Evolutionary conservation across 306 rosid genomes (phyloP).

Genomic region (Gleditsia sinensis): DNA sequence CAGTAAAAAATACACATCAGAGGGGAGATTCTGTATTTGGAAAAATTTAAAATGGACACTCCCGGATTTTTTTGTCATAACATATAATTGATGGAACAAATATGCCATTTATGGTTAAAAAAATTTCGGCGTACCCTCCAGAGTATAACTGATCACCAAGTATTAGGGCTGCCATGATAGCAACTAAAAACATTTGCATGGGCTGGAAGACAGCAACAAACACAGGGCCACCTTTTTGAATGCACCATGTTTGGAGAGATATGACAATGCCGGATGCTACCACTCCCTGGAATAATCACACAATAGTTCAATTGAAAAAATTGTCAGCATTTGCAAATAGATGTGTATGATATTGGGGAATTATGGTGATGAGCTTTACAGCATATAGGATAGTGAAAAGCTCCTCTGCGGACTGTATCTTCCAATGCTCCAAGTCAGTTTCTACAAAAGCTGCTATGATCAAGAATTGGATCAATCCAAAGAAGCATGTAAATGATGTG

Average conservation of each 20-base stretch:
- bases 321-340: not conserved
- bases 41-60: not conserved
- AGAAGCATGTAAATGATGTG: conserved; percentile 66
- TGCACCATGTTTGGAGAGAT: conserved; percentile 61
- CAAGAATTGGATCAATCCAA: conserved; percentile 77
- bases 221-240: conserved; percentile 65
- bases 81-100: not conserved
- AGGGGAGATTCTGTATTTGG: not conserved
- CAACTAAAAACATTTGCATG: conserved; percentile 65
- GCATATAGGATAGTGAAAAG: conserved; percentile 66
- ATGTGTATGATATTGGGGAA: conserved; percentile 13
- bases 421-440: conserved; percentile 63
- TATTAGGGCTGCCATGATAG: conserved; percentile 61
- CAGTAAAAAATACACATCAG: not conserved
- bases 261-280: conserved; percentile 52
- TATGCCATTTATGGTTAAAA: not conserved
- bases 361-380: conserved; percentile 37
- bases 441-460: conserved; percentile 64
- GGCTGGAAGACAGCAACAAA: conserved; percentile 79
- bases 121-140: conserved; percentile 54
- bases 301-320: not conserved
- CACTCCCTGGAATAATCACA: conserved; percentile 40
- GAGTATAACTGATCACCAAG: conserved; percentile 59
- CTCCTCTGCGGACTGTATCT: conserved; percentile 59
- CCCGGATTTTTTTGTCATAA: not conserved